Evolutionary conservation across 192 early-diverging fungal species (phyloP).

Genomic region (Backusella tarrabulga): DNA sequence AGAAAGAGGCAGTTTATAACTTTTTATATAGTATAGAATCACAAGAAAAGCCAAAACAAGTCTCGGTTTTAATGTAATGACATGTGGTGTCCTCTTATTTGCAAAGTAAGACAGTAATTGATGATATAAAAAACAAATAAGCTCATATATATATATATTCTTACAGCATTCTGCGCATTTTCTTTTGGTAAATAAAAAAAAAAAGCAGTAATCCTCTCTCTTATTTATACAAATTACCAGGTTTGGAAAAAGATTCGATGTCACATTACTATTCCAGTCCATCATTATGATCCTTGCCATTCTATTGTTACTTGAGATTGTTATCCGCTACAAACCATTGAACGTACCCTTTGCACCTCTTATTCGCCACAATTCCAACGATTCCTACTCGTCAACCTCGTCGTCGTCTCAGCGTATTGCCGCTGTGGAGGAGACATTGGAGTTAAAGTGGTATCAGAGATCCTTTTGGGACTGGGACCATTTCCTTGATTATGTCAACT

Average conservation of each 20-base stretch:
- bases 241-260: slow-evolving; percentile 49
- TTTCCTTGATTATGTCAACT: slow-evolving; percentile 39
- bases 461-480: slow-evolving; percentile 44
- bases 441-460: slow-evolving; percentile 6
- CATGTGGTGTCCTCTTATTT: slow-evolving; percentile 52
- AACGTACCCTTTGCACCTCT: background rate
- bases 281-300: slow-evolving; percentile 56
- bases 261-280: slow-evolving; percentile 50
- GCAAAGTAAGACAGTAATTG: slow-evolving; percentile 42
- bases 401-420: slow-evolving; percentile 13
- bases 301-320: slow-evolving; percentile 47
- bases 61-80: slow-evolving; percentile 52
- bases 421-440: background rate
- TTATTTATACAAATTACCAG: slow-evolving; percentile 13
- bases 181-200: slow-evolving; percentile 37
- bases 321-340: slow-evolving; percentile 41
- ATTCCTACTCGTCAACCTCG: background rate
- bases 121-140: background rate
- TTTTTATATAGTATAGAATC: slow-evolving; percentile 40
- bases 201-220: background rate
- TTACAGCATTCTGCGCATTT: slow-evolving; percentile 41
- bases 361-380: background rate
- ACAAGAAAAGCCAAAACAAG: slow-evolving; percentile 47
- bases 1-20: background rate
- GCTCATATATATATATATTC: background rate